Percentiles rank a stretch among this genome's conserved stretches.
Conservation (phyloP, 2,329 filamentous ascomycete species). For the Venturia asperata region DNA sequence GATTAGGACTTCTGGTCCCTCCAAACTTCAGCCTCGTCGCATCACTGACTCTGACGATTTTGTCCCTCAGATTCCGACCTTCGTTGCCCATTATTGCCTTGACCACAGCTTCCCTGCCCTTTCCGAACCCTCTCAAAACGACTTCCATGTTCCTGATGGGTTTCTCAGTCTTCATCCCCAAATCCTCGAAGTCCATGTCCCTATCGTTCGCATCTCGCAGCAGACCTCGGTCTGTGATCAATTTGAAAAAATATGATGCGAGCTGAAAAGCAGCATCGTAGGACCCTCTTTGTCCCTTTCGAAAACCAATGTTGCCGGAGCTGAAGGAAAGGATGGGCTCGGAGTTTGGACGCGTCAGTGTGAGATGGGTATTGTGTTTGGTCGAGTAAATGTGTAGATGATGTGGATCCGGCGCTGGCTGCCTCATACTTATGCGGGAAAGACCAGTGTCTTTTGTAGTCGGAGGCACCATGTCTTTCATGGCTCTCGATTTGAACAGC, state of each 20-base stretch:
- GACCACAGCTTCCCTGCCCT: conserved; percentile 77
- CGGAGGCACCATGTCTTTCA: neutral
- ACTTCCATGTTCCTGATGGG: conserved; percentile 69
- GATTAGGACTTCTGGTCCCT: conserved; percentile 77
- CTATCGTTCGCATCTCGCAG: conserved; percentile 47
- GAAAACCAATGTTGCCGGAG: conserved; percentile 85
- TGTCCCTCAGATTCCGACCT: conserved; percentile 64
- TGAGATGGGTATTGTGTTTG: conserved; percentile 95
- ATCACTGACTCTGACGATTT: conserved; percentile 76
- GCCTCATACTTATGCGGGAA: neutral
- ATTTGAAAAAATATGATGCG: conserved; percentile 71
- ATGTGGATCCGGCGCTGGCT: conserved; percentile 44
- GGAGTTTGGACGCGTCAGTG: conserved; percentile 73
- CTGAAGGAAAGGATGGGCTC: conserved; percentile 73
- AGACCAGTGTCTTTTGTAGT: neutral
- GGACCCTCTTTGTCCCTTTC: conserved; percentile 67
- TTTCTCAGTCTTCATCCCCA: conserved; percentile 11
- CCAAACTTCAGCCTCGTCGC: conserved; percentile 90
- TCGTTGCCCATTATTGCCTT: conserved; percentile 86
- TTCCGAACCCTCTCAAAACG: conserved; percentile 75
- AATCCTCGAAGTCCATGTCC: conserved; percentile 6
- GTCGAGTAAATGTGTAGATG: conserved; percentile 81
- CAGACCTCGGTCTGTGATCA: conserved; percentile 75
- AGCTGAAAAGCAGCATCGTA: conserved; percentile 94
- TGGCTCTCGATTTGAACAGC: neutral